A percentile compares a stretch with the other conserved stretches of the same genome.
phyloP scores from a whole-genome alignment of 768 basidiomycete genomes.

The Leccinum arenicola region DNA sequence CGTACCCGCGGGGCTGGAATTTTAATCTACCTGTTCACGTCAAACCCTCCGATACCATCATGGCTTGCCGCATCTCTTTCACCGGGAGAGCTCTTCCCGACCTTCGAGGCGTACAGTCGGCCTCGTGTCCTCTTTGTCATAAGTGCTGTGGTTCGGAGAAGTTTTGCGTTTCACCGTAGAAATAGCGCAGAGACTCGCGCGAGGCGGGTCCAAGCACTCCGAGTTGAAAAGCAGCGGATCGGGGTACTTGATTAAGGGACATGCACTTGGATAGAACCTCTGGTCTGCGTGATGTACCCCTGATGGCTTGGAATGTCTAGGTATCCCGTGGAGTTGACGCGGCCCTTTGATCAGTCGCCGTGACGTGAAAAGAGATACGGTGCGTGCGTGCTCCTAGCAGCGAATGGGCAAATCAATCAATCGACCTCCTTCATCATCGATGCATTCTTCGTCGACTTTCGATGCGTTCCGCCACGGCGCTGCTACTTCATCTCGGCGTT shows the following conservation, averaged over 20 bases:
- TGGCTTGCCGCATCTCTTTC: neutral
- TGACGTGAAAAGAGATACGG: slow-evolving; percentile 43
- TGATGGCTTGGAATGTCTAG: slow-evolving; percentile 28
- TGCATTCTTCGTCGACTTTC: slow-evolving; percentile 14
- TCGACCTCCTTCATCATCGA: slow-evolving; percentile 10
- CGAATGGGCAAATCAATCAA: slow-evolving; percentile 24
- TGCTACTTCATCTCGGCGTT: slow-evolving; percentile 36
- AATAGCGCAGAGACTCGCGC: neutral
- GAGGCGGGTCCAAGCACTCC: slow-evolving; percentile 3
- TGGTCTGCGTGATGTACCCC: slow-evolving; percentile 32
- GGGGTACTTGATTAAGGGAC: slow-evolving; percentile 10
- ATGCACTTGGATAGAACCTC: slow-evolving; percentile 9
- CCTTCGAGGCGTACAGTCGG: neutral
- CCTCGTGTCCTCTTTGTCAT: slow-evolving; percentile 7
- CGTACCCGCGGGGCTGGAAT: neutral
- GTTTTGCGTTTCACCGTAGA: slow-evolving; percentile 14
- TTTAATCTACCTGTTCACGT: slow-evolving; percentile 4
- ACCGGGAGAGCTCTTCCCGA: slow-evolving; percentile 2
- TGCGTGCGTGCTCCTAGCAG: slow-evolving; percentile 7
- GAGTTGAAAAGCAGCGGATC: slow-evolving; percentile 11
- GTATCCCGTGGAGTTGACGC: slow-evolving; percentile 31
- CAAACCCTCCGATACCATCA: neutral
- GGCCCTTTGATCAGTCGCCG: slow-evolving; percentile 39
- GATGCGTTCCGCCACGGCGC: slow-evolving; percentile 12
- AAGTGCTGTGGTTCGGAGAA: slow-evolving; percentile 9